A percentile compares a stretch with the other conserved stretches of the same genome.
phyloP scores from a whole-genome alignment of 2,329 filamentous ascomycete genomes.

The Fusarium siculi region DNA sequence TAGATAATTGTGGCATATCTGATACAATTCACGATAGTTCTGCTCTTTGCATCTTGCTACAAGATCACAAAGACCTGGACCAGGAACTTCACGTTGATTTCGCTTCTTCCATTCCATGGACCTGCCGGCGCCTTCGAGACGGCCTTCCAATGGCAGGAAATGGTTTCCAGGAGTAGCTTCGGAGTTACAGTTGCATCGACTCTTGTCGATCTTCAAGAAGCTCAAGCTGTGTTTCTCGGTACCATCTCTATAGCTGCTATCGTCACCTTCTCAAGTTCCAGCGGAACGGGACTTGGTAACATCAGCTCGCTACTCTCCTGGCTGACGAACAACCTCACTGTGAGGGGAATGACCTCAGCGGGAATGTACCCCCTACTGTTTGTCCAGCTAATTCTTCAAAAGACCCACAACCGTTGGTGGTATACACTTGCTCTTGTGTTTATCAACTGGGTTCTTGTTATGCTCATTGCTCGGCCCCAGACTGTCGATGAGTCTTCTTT shows the following conservation, averaged over 20 bases:
- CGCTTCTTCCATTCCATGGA: neutral
- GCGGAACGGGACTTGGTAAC: neutral
- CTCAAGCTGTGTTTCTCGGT: conserved; percentile 1
- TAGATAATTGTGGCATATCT: conserved; percentile 9
- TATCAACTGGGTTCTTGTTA: neutral
- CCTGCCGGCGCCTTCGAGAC: rapidly evolving
- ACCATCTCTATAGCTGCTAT: neutral
- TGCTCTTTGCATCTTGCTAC: neutral
- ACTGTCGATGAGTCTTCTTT: neutral
- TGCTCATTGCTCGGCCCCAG: neutral
- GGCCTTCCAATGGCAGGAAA: rapidly evolving
- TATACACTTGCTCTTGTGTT: neutral
- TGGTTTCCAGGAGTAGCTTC: rapidly evolving
- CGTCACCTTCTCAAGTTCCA: neutral
- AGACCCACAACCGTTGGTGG: neutral
- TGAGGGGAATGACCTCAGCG: rapidly evolving
- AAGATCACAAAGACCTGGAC: neutral
- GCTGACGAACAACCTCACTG: neutral
- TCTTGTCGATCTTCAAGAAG: conserved; percentile 6
- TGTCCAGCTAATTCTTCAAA: neutral
- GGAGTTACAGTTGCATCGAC: neutral
- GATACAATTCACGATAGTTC: neutral
- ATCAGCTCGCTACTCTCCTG: neutral
- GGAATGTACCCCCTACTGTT: neutral
- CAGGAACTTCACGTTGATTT: rapidly evolving